Conservation (phyloP, 2,329 filamentous ascomycete species). For the Lasiodiplodia citricola region DNA sequence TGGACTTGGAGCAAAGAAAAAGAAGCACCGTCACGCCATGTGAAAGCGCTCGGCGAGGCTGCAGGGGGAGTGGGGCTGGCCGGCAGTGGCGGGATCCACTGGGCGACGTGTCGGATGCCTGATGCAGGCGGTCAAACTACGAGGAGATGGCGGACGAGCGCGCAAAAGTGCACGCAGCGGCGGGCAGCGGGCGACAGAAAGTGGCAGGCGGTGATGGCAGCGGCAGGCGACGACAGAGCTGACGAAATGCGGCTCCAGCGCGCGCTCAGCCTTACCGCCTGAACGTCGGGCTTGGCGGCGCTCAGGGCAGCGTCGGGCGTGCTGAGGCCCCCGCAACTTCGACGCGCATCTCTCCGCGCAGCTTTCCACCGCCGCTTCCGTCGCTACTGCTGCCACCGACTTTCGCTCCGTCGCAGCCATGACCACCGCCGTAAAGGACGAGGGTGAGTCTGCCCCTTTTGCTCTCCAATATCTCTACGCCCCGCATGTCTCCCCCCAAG, state of each 20-base stretch:
- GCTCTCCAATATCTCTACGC: constrained; percentile 17
- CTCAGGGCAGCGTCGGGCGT: background rate
- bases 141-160: background rate
- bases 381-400: constrained; percentile 22
- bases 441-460: constrained; percentile 38
- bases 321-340: constrained; percentile 20
- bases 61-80: constrained; percentile 10
- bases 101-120: constrained; percentile 2
- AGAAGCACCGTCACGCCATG: constrained; percentile 16
- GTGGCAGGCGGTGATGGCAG: background rate
- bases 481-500: constrained; percentile 18
- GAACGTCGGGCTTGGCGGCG: constrained; percentile 15
- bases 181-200: background rate
- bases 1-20: background rate
- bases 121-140: background rate
- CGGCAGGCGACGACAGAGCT: background rate
- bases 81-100: constrained; percentile 14
- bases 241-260: background rate
- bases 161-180: background rate
- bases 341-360: constrained; percentile 23
- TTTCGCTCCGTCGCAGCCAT: constrained; percentile 32
- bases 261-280: constrained; percentile 16
- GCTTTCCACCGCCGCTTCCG: constrained; percentile 24
- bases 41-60: constrained; percentile 1
- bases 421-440: constrained; percentile 42